Base-by-base conservation (phyloP, 1,284 basidiomycete species). In the Ceratobasidium sp. region DNA sequence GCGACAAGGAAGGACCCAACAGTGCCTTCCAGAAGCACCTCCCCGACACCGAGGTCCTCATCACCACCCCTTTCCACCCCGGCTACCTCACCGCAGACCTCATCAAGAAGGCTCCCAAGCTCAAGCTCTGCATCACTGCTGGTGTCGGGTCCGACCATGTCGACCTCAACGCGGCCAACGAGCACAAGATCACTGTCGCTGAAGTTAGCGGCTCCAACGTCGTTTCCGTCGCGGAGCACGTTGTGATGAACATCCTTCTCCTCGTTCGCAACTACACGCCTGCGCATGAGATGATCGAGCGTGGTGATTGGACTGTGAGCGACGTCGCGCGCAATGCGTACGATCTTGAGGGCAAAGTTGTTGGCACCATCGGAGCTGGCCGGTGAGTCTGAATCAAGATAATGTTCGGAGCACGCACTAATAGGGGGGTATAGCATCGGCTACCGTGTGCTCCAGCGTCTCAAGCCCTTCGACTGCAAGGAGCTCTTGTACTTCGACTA, bases 401-500 rank as follows among this genome's bases (percentile, higher is more conserved):
- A 33, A 19, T 31, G 5, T 22, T 33, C 33, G 19, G 11, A 41
- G 11, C 36, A 41, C 36, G 36, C 5, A 14, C 48, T 51, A 56
- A n/a, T n/a, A 33, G n/a, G 27, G n/a, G 8, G 47, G 29, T 60
- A 8, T 71, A 81, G 94, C 73, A 97, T 98, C 81, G 96, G 95
- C 15, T 95, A 94, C 87, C 89, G 95, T 81, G 93, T 98, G 27
- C 87, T 98, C 59, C 93, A 98, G 84, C 91, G 96, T 76, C 86
- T 99, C 71, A 81, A 89, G 75, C 93, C 94, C 1, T 98, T 99
- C 85, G 88, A 96, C 85, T 90, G 89, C 87, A 97, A 96, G 83
- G 94, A 97, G 82, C 89, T 98, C 64, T 84, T 97, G 72, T 98
- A 97, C 88, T 98, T 93, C 83, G 96, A 98, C 86, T 98, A 98